A percentile compares a stretch with the other conserved stretches of the same genome.
These are phyloP conservation scores for Pelargonium citronellum DNA, from an alignment of 441 rosid species.

Conservation along the genomic window DNA sequence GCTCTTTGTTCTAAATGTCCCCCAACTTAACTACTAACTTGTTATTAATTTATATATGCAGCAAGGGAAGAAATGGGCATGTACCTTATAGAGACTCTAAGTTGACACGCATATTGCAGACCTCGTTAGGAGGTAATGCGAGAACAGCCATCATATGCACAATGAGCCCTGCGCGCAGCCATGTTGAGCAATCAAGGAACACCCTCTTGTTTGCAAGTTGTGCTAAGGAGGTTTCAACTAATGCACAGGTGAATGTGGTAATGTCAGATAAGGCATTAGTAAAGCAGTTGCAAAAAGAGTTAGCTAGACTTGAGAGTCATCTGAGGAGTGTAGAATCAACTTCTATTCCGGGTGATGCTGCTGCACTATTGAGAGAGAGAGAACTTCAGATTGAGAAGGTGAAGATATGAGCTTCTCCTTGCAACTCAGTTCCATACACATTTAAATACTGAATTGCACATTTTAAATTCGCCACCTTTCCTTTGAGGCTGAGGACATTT, in stretches of 20 bases:
- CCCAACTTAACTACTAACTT: not conserved
- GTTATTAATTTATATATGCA: constrained; percentile 29
- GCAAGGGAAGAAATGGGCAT: constrained; percentile 76
- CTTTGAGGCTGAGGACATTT: not conserved
- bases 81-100: constrained; percentile 89
- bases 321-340: constrained; percentile 39
- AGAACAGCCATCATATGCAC: constrained; percentile 87
- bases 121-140: constrained; percentile 81
- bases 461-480: not conserved
- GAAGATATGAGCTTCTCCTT: constrained; percentile 7
- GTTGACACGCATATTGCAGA: constrained; percentile 78
- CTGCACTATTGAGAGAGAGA: constrained; percentile 43
- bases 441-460: not conserved
- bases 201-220: constrained; percentile 76
- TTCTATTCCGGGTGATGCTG: constrained; percentile 37
- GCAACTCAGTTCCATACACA: not conserved
- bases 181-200: constrained; percentile 76
- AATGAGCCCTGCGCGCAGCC: constrained; percentile 61
- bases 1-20: too few species aligned
- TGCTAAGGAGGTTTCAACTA: constrained; percentile 73
- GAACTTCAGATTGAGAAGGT: constrained; percentile 70
- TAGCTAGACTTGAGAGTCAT: constrained; percentile 68
- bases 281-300: constrained; percentile 77
- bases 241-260: constrained; percentile 69
- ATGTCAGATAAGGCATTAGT: constrained; percentile 88